Percentiles rank a stretch among this genome's conserved stretches.
phyloP scores from a whole-genome alignment of 2,329 filamentous ascomycete species.

The Xylaria sp. region DNA sequence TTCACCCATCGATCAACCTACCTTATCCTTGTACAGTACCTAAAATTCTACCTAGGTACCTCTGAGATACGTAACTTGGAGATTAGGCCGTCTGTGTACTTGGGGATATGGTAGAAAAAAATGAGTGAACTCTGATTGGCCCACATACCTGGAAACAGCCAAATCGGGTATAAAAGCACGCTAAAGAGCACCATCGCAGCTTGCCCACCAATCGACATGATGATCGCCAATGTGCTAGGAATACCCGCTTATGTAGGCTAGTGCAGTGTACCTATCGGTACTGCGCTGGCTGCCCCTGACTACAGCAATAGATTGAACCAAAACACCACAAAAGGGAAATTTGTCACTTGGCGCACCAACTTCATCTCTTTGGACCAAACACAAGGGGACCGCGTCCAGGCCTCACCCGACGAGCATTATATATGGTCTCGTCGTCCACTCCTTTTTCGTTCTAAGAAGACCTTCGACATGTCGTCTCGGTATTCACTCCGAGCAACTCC shows the following conservation, averaged over 20 bases:
- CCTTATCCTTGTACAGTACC: background rate
- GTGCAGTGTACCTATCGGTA: background rate
- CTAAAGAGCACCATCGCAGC: slow-evolving; percentile 5
- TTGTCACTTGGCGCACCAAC: slow-evolving; percentile 34
- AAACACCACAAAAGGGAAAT: slow-evolving; percentile 34
- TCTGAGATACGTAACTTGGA: background rate
- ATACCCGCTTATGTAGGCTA: background rate
- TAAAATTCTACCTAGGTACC: background rate
- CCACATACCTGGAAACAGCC: slow-evolving; percentile 8
- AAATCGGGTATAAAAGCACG: slow-evolving; percentile 25
- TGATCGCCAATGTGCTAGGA: slow-evolving; percentile 8
- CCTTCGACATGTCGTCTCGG: slow-evolving; percentile 38
- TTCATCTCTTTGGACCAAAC: slow-evolving; percentile 24
- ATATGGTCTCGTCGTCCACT: slow-evolving; percentile 44
- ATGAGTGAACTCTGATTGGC: slow-evolving; percentile 18
- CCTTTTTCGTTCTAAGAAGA: slow-evolving; percentile 33
- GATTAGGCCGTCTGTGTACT: background rate
- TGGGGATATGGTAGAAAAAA: slow-evolving; percentile 10
- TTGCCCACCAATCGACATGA: slow-evolving; percentile 1
- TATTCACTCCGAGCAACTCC: slow-evolving; percentile 42
- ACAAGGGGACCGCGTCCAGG: slow-evolving; percentile 13
- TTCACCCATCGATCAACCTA: background rate
- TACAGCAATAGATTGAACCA: slow-evolving; percentile 7
- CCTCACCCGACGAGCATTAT: slow-evolving; percentile 42
- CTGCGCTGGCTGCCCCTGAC: slow-evolving; percentile 32